Conservation (phyloP, 2,329 filamentous ascomycete genomes). For the Neoarthrinium moseri region DNA sequence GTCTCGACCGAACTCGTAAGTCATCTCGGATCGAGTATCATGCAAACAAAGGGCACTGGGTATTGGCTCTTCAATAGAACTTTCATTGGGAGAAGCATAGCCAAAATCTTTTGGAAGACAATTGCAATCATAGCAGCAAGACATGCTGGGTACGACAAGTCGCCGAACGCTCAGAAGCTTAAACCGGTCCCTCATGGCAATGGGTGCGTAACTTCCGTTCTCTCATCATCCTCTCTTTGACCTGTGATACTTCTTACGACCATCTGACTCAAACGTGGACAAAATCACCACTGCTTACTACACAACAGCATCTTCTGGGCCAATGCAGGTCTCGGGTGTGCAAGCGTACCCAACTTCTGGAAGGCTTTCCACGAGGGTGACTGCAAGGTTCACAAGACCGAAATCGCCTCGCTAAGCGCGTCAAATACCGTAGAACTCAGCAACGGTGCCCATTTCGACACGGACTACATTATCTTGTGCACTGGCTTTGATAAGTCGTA, state of each 20-base stretch:
- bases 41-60: conserved; percentile 23
- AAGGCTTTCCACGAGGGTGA: conserved; percentile 17
- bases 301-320: conserved; percentile 20
- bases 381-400: conserved; percentile 14
- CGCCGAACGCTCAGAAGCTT: conserved; percentile 12
- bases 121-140: conserved; percentile 18
- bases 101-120: conserved; percentile 15
- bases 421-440: conserved; percentile 17
- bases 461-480: conserved; percentile 24
- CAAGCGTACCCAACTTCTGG: conserved; percentile 22
- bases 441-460: conserved; percentile 11
- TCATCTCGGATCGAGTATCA: conserved; percentile 25
- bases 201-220: conserved; percentile 13
- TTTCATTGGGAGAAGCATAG: not conserved
- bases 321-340: conserved; percentile 19
- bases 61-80: conserved; percentile 24
- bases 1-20: conserved; percentile 22
- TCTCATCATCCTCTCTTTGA: not conserved
- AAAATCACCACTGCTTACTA: not conserved
- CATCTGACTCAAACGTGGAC: not conserved
- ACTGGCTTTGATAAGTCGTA: conserved; percentile 26
- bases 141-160: conserved; percentile 8
- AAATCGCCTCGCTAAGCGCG: conserved; percentile 14
- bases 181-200: conserved; percentile 17
- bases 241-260: not conserved